phyloP scores from a whole-genome alignment of 768 basidiomycete species.

The Auricularia cornea region DNA sequence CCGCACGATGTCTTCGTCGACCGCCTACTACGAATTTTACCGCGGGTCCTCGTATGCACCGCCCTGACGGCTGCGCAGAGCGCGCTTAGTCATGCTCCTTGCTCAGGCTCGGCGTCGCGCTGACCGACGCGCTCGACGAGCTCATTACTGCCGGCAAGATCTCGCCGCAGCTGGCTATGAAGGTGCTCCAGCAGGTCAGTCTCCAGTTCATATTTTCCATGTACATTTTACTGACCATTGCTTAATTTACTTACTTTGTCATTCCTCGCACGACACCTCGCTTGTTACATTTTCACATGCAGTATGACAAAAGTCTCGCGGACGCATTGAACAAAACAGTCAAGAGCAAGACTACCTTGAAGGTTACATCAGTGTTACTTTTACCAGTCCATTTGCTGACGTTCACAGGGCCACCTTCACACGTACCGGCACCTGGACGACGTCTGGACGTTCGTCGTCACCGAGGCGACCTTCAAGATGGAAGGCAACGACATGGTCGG shows the following conservation, averaged over 20 bases:
- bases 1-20: slow-evolving; percentile 24
- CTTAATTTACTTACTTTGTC: too few species aligned
- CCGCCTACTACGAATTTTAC: slow-evolving; percentile 92
- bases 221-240: too few species aligned
- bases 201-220: too few species aligned
- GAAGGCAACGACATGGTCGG: slow-evolving; percentile 75
- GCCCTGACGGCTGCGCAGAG: slow-evolving; percentile 5
- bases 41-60: slow-evolving; percentile 76
- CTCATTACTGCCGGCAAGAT: slow-evolving; percentile 95
- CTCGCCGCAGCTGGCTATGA: slow-evolving; percentile 97
- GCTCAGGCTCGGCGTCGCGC: slow-evolving; percentile 89
- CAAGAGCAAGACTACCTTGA: slow-evolving; percentile 89
- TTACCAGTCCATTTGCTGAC: too few species aligned
- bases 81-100: background rate
- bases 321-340: slow-evolving; percentile 90
- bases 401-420: slow-evolving; percentile 84
- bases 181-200: slow-evolving; percentile 89
- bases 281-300: too few species aligned
- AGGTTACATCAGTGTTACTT: slow-evolving; percentile 58
- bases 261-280: too few species aligned
- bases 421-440: slow-evolving; percentile 93
- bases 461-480: slow-evolving; percentile 91
- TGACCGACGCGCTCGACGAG: slow-evolving; percentile 97
- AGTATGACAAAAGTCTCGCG: slow-evolving; percentile 96
- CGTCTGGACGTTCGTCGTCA: slow-evolving; percentile 98